Percentiles rank a stretch among this genome's conserved stretches.
phyloP scores from a whole-genome alignment of 371 early-diverging fungal species.

The Mortierella sp. region DNA sequence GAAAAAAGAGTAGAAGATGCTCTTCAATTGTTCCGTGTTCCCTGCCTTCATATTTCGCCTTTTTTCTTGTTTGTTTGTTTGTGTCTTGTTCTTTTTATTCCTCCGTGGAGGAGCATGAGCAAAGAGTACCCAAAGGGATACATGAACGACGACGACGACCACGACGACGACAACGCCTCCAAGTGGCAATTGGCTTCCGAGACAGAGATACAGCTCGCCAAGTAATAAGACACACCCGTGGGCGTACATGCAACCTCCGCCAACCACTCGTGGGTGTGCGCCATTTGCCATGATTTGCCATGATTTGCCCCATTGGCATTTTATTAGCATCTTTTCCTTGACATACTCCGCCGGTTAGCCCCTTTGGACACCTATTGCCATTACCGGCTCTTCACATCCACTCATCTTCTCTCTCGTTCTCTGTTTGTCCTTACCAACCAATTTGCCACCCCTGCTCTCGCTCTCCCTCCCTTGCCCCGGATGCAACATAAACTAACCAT shows the following conservation, averaged over 20 bases:
- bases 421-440: not conserved
- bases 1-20: not conserved
- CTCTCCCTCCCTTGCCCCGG: not conserved
- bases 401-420: not conserved
- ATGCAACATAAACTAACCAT: not conserved
- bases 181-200: not conserved
- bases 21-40: not conserved
- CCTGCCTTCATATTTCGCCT: not conserved
- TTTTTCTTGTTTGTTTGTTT: not conserved
- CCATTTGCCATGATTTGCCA: not conserved
- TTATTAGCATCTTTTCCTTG: not conserved
- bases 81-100: not conserved
- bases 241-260: slow-evolving; percentile 4
- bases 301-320: not conserved
- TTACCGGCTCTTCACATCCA: not conserved
- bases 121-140: not conserved
- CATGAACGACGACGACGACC: not conserved
- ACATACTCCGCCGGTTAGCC: not conserved
- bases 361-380: not conserved
- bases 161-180: not conserved
- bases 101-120: slow-evolving; percentile 1
- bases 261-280: not conserved
- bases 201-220: not conserved
- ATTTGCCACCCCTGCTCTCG: not conserved
- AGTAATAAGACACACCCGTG: not conserved